Evolutionary conservation across 2,329 filamentous ascomycete species (phyloP).

Genomic region (Sclerotinia borealis): DNA sequence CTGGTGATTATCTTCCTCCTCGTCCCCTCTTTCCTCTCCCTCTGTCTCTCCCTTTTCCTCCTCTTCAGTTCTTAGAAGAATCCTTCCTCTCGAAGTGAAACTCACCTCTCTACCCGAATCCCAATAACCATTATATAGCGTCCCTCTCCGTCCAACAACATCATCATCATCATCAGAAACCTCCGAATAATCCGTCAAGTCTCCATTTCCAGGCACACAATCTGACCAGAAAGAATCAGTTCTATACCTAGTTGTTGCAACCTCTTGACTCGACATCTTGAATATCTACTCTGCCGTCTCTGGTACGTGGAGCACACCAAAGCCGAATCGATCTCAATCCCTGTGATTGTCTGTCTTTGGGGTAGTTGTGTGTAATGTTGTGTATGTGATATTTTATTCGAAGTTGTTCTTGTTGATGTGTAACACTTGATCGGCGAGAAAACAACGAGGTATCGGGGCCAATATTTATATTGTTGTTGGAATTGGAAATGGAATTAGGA

Average conservation of each 20-base stretch:
- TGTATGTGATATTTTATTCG: neutral
- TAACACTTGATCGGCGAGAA: neutral
- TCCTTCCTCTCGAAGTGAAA: too few relatives aligned
- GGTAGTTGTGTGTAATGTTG: too few relatives aligned
- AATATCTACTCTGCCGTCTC: neutral
- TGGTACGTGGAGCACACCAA: neutral
- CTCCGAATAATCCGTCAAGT: neutral
- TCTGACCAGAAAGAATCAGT: neutral
- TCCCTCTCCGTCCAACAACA: too few relatives aligned
- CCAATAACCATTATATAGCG: too few relatives aligned
- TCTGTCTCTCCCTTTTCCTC: too few relatives aligned
- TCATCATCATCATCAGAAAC: neutral
- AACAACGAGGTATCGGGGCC: neutral
- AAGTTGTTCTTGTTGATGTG: neutral
- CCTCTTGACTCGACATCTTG: neutral
- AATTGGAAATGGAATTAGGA: too few relatives aligned
- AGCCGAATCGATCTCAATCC: too few relatives aligned
- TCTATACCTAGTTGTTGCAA: too few relatives aligned
- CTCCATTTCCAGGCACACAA: neutral
- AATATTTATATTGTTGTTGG: neutral
- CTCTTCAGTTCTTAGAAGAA: too few relatives aligned
- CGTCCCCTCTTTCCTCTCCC: too few relatives aligned
- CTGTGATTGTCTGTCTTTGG: neutral
- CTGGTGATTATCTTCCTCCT: too few relatives aligned
- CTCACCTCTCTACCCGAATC: too few relatives aligned